Evolutionary conservation across 2,329 filamentous ascomycete genomes (phyloP), one percentile per base, ranked within the genome.

Genomic region (Penicillium sp.): DNA sequence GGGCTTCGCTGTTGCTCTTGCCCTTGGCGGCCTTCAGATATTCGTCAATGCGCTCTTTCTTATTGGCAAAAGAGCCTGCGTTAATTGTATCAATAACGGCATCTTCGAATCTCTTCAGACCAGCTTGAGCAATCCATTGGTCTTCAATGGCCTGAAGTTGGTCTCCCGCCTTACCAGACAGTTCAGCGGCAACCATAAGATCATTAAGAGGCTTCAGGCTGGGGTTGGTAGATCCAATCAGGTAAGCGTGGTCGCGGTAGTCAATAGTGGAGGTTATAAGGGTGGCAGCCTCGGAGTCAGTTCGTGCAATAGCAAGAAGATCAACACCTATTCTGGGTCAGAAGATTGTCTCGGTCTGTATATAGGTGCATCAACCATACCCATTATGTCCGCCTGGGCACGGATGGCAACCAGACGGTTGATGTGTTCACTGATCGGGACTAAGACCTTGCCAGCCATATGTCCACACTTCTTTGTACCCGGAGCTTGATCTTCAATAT

Each of bases 381-480:
- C 94, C 94, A 99, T 97, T 69, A 99, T 97, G 71, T 99, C 94
- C 65, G 94, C 93, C 77, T 99, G 94, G 4, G 94, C 93, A 59
- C 94, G 88, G 73, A 99, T 97, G 65, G 94, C 92, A 51, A 99
- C 91, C 55, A 99, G 82, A 55, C 94, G 88, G 80, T 97, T 97
- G 79, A 97, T 97, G 80, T 99, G 94, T 79, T 99, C 94, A 76
- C 86, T 90, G 71, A 97, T 95, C 51, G 94, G 94, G 52, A 99
- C 94, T 59, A 99, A 81, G 45, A 97, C 94, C 79, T 97, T 97
- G 69, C 94, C 94, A 63, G 94, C 94, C 94, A 97, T 97, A 79
- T 97, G 94, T 62, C 94, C 94, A 74, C 94, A 99, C 84, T 99
- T 99, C 85, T 99, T 99, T 50, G 94, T 97, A 55, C 94, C 94